These are phyloP conservation scores for Sanghuangporus sanghuang DNA, from an alignment of 1,284 basidiomycete genomes.

Conservation along the genomic window DNA sequence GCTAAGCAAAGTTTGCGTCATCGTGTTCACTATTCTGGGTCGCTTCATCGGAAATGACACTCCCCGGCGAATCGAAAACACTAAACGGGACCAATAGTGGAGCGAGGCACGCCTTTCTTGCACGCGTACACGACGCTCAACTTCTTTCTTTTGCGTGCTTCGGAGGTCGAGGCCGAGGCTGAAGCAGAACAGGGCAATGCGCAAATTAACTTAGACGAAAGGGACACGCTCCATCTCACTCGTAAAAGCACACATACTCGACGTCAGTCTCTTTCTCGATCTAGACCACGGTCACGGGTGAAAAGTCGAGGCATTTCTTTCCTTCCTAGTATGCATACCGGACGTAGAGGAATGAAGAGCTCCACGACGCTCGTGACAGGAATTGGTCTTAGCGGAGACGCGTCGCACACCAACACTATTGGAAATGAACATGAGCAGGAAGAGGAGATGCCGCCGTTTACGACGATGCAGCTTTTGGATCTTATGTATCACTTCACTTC, in stretches of 20 bases:
- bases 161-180: conserved; percentile 39
- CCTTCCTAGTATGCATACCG: conserved; percentile 25
- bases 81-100: conserved; percentile 37
- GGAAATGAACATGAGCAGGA: background rate
- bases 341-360: conserved; percentile 57
- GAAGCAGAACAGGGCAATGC: conserved; percentile 26
- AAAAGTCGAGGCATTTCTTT: conserved; percentile 44
- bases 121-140: conserved; percentile 72
- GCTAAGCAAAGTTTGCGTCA: background rate
- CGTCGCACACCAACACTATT: background rate
- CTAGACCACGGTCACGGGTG: conserved; percentile 39
- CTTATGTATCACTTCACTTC: conserved; percentile 61
- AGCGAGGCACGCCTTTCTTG: conserved; percentile 68
- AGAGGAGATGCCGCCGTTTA: conserved; percentile 41
- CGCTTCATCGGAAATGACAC: background rate
- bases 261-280: conserved; percentile 39
- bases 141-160: conserved; percentile 69
- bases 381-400: background rate
- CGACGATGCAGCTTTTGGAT: conserved; percentile 67
- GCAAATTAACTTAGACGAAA: conserved; percentile 37
- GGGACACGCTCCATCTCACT: background rate
- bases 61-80: background rate
- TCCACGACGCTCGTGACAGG: conserved; percentile 36
- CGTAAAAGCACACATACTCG: background rate
- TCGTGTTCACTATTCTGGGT: background rate